A percentile compares a stretch with the other conserved stretches of the same genome.
phyloP scores from a whole-genome alignment of 352 stramenopile species.

The Globisporangium megalacanthum region DNA sequence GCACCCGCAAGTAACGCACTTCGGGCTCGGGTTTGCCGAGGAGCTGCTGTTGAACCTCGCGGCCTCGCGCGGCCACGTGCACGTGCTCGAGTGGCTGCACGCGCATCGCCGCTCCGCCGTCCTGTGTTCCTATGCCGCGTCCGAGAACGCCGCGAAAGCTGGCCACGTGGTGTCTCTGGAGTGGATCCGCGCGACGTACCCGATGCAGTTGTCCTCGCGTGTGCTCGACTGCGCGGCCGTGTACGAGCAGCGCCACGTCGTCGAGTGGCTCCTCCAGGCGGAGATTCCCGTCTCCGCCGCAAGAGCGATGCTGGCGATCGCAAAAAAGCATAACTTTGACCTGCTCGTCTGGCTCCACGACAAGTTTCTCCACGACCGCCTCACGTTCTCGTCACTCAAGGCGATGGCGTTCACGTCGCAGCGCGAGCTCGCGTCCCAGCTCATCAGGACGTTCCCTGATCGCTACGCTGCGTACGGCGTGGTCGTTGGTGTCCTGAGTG shows the following conservation, averaged over 20 bases:
- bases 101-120: neutral
- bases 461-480: constrained; percentile 1
- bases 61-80: constrained; percentile 4
- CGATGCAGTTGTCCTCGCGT: constrained; percentile 2
- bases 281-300: neutral
- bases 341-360: constrained; percentile 9
- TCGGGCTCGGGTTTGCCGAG: constrained; percentile 7
- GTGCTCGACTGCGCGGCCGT: constrained; percentile 9
- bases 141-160: constrained; percentile 4
- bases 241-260: constrained; percentile 7
- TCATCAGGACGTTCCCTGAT: constrained; percentile 3
- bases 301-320: neutral
- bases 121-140: constrained; percentile 1
- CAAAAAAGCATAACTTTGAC: neutral
- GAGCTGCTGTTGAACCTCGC: constrained; percentile 8
- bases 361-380: constrained; percentile 1
- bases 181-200: constrained; percentile 3
- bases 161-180: constrained; percentile 3
- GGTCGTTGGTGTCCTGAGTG: constrained; percentile 4
- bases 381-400: constrained; percentile 5
- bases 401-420: constrained; percentile 5
- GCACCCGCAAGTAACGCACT: constrained; percentile 6
- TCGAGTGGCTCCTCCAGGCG: constrained; percentile 9
- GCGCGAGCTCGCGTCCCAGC: neutral
- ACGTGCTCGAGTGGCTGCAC: constrained; percentile 10